Conservation (phyloP, 1,284 basidiomycete genomes). For the Inonotus obliquus region DNA sequence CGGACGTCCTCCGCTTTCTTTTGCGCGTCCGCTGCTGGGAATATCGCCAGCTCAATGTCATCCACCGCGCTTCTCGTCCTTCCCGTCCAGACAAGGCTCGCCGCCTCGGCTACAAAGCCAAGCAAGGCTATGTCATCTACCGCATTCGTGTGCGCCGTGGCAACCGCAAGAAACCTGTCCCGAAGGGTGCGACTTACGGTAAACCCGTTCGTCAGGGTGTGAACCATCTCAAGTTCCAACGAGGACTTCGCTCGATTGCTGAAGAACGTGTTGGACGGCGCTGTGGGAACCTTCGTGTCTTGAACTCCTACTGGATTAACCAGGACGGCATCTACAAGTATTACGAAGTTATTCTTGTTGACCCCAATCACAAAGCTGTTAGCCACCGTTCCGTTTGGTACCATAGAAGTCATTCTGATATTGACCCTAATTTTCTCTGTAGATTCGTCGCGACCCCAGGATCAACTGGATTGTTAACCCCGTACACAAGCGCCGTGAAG, state of each 20-base stretch:
- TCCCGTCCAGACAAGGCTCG: slow-evolving; percentile 99
- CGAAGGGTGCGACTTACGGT: slow-evolving; percentile 98
- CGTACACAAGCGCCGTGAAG: slow-evolving; percentile 98
- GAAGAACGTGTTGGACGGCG: slow-evolving; percentile 98
- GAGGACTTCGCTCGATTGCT: slow-evolving; percentile 88
- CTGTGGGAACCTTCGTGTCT: slow-evolving; percentile 93
- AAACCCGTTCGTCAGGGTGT: slow-evolving; percentile 99
- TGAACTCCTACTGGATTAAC: slow-evolving; percentile 99
- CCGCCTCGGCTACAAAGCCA: slow-evolving; percentile 98
- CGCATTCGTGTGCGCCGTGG: slow-evolving; percentile 96
- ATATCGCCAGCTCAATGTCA: slow-evolving; percentile 96
- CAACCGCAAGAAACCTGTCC: slow-evolving; percentile 98
- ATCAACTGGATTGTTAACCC: slow-evolving; percentile 99
- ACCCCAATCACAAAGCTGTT: slow-evolving; percentile 90
- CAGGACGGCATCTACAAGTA: slow-evolving; percentile 99
- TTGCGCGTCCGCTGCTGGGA: slow-evolving; percentile 99
- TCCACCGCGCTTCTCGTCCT: slow-evolving; percentile 96
- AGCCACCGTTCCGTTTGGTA: slow-evolving; percentile 31
- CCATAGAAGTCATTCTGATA: not conserved
- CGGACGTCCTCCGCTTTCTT: slow-evolving; percentile 97
- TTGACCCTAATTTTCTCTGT: slow-evolving; percentile 7
- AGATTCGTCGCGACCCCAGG: slow-evolving; percentile 92
- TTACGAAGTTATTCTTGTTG: slow-evolving; percentile 98
- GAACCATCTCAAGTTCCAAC: slow-evolving; percentile 98
- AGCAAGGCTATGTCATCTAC: slow-evolving; percentile 99